phyloP scores from a whole-genome alignment of 768 basidiomycete species.

The Amanita phalloides region DNA sequence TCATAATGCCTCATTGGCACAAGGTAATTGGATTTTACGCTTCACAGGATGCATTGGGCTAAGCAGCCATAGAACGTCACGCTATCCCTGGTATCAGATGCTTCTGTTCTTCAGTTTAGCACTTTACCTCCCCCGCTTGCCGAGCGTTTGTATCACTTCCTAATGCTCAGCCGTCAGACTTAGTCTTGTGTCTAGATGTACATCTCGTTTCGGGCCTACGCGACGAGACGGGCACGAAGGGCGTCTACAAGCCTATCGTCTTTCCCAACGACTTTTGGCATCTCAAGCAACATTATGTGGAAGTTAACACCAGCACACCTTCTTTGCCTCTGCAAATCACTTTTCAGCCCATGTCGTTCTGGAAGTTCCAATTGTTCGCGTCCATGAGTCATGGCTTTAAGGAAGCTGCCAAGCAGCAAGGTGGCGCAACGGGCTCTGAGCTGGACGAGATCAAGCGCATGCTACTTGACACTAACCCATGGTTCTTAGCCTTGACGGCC shows the following conservation, averaged over 20 bases:
- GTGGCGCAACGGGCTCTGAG: slow-evolving; percentile 52
- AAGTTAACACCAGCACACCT: slow-evolving; percentile 79
- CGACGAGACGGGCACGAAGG: slow-evolving; percentile 54
- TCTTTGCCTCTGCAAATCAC: slow-evolving; percentile 70
- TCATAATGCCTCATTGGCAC: slow-evolving; percentile 81
- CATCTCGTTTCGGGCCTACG: slow-evolving; percentile 47
- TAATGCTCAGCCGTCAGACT: slow-evolving; percentile 5
- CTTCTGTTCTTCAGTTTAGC: slow-evolving; percentile 36
- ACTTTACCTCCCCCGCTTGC: slow-evolving; percentile 47
- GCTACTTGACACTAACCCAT: slow-evolving; percentile 82
- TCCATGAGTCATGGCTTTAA: slow-evolving; percentile 81
- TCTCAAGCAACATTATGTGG: slow-evolving; percentile 67
- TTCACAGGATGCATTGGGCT: neutral
- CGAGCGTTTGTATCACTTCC: slow-evolving; percentile 40
- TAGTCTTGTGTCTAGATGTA: slow-evolving; percentile 37
- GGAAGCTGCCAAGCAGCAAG: slow-evolving; percentile 73
- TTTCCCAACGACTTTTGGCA: slow-evolving; percentile 97
- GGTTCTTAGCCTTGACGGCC: slow-evolving; percentile 76
- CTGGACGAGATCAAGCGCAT: slow-evolving; percentile 94
- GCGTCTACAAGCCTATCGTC: slow-evolving; percentile 77
- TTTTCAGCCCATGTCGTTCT: slow-evolving; percentile 76
- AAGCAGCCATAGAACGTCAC: slow-evolving; percentile 64
- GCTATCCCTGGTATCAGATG: slow-evolving; percentile 72
- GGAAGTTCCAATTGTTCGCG: slow-evolving; percentile 83
- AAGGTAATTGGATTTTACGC: slow-evolving; percentile 29